These are phyloP conservation scores for Sphaerulina populicola DNA, from an alignment of 2,329 filamentous ascomycete species.

Conservation along the genomic window DNA sequence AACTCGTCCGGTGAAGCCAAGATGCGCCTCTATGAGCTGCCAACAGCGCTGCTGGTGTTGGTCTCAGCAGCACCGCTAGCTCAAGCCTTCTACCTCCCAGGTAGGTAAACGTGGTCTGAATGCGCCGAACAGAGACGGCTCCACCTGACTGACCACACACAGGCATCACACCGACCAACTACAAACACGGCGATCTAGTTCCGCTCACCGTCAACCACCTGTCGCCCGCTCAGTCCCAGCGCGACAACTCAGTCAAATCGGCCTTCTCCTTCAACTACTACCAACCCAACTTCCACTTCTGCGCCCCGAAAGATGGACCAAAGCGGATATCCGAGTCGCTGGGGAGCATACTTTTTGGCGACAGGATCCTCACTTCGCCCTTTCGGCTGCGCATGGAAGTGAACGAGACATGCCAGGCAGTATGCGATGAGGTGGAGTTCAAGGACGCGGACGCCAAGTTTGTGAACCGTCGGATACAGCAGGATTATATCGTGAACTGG, in stretches of 20 bases:
- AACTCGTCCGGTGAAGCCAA: too few relatives aligned
- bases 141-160: neutral
- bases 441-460: constrained; percentile 62
- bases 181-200: constrained; percentile 69
- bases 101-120: constrained; percentile 45
- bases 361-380: constrained; percentile 93
- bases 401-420: constrained; percentile 77
- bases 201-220: constrained; percentile 89
- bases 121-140: neutral
- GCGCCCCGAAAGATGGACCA: constrained; percentile 66
- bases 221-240: constrained; percentile 68
- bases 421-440: constrained; percentile 63
- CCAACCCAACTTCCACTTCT: constrained; percentile 78
- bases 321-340: constrained; percentile 77
- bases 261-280: constrained; percentile 97
- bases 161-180: constrained; percentile 78
- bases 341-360: constrained; percentile 93
- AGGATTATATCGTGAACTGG: constrained; percentile 92
- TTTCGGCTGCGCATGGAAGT: constrained; percentile 79
- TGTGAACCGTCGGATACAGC: constrained; percentile 70
- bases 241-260: constrained; percentile 77
- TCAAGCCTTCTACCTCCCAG: constrained; percentile 76
- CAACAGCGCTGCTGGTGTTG: constrained; percentile 18
- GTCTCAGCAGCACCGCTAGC: constrained; percentile 25
- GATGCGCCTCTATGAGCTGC: constrained; percentile 21